Evolutionary conservation across 1,139 yeast species (phyloP), one percentile per base, ranked within the genome.

Genomic region (Yamadazyma oceani): DNA sequence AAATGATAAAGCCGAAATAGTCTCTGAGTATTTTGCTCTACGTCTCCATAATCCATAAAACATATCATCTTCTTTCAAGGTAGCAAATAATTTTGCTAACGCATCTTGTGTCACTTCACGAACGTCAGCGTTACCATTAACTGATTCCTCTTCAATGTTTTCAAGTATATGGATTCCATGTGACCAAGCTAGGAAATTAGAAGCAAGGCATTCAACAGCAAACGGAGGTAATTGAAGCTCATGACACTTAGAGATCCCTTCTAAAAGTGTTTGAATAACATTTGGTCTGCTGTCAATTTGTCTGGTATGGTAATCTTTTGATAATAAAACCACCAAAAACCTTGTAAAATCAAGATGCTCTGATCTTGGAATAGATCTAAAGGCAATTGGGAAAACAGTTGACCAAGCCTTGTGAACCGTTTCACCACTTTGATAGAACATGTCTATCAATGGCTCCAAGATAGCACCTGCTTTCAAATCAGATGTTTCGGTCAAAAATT

Each of bases 1-100:
- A 54, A 82, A 92, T 0, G 97, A 87, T 26, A 94, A 67, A 0
- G 97, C 98, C 35, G 94, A 80, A 43, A 86, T 87, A 0, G 98
- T 94, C 58, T 92, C 97, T 3, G 85, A 76, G 54, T 90, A 94
- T 59, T 89, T 90, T 6, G 97, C 96, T 42, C 97, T 76, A 58
- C 97, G 76, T 62, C 97, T 80, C 98, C 99, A 94, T 45, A 89
- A 71, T 4, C 99, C 99, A 57, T 94, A 92, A 56, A 92, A 94
- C 92, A 90, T 86, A 53, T 94, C 98, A 41, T 87, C 95, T 55
- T 94, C 98, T 52, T 88, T 94, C 42, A 94, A 64, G 2, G 85
- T 80, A 2, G 97, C 85, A 55, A 90, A 92, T 58, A 90, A 68
- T 60, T 92, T 97, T 19, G 90, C 80, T 38, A 92, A 65, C 0